Evolutionary conservation across 176 grass and related monocot genomes (phyloP), one percentile per base, ranked within the genome.

Genomic region (Tuctoria greenei): DNA sequence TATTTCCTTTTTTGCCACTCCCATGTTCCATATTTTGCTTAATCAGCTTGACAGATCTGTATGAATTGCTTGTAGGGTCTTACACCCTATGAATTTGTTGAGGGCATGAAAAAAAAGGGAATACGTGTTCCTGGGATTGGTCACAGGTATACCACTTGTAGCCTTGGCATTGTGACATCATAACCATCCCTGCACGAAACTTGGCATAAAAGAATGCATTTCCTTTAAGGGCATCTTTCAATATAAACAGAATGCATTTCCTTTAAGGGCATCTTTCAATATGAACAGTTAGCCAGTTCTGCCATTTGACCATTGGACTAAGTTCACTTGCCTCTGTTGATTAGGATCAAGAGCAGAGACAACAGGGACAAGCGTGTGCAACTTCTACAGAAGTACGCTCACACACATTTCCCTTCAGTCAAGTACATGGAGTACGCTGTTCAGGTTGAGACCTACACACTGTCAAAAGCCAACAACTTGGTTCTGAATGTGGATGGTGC

Each of bases 101-200:
- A 99, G 87, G 82, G 85, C 52, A 99, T 99, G 95, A 99, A 99
- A 87, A 99, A 95, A 83, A 99, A 99, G 84, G 95, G 95, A 25
- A 95, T 99, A 71, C 91, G 95, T 79, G 95, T 99, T 59, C 95
- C 95, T 21, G 95, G 95, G 23, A 99, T 99, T 74, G 95, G 95
- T 50, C 95, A 99, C 85, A 96, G 93, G 93, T 96, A 92, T 82
- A 37, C 36, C 6, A 61, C 4, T 26, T 18, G 2, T 23, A 36
- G 17, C 28, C 46, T 72, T 86, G 47, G 16, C 27, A 73, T 58
- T 17, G 63, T 39, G 20, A 23, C 2, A 71, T 71, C 21, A 58
- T 71, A 70, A 79, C 57, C 60, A 72, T 61, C 24, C 41, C 21
- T 56, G 55, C 62, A 45, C 37, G 24, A 46, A 31, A 67, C 45